Base-by-base conservation (phyloP, 1,284 basidiomycete species). In the Heliocybe sulcata region DNA sequence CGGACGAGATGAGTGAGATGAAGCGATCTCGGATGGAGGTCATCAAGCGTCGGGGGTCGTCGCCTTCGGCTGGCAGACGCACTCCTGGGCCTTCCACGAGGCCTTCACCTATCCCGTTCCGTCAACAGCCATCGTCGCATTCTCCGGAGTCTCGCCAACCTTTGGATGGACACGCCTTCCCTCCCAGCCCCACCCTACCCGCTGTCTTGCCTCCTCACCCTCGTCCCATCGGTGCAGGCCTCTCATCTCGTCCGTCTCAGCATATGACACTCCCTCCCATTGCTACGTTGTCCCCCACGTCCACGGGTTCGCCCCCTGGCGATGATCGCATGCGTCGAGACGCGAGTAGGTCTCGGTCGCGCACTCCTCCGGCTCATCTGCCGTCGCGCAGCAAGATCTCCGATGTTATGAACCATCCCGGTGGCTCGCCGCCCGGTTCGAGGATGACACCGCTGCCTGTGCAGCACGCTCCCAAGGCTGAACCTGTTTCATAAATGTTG, bases 31-130 rank as follows among this genome's bases (percentile, higher is more conserved):
- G 85, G 42, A 68, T 87, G 23, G 86, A 86, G 27, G 69, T 71
- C n/a, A 67, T 75, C 31, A 79, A 77, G 65, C 77, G 61, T 22
- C 71, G 79, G 26, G 71, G 69, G 16, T 76, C 81, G 8, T 81
- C 83, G n/a, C 78, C 77, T 12, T 64, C 76, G 2, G 63, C 76
- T 2, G 69, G 66, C 52, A 76, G 75, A 52, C 73, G 72, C 35
- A 81, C 80, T 0, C 78, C 80, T 16, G 61, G 76, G 29, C 75
- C 76, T 19, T 82, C 82, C 11, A 80, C 81, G 29, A 74, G 85
- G 6, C 83, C 81, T 0, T 88, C 85, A n/a, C 86, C 87, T 2
- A 81, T 81, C 52, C 87, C 87, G 12, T 86, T 89, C 77, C 77
- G 82, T 60, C 81, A 77, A 4, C 87, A 87, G 62, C 81, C 83